A percentile compares a stretch with the other conserved stretches of the same genome.
Conservation (phyloP, 1,284 basidiomycete species). For the Pyrrhoderma noxium region DNA sequence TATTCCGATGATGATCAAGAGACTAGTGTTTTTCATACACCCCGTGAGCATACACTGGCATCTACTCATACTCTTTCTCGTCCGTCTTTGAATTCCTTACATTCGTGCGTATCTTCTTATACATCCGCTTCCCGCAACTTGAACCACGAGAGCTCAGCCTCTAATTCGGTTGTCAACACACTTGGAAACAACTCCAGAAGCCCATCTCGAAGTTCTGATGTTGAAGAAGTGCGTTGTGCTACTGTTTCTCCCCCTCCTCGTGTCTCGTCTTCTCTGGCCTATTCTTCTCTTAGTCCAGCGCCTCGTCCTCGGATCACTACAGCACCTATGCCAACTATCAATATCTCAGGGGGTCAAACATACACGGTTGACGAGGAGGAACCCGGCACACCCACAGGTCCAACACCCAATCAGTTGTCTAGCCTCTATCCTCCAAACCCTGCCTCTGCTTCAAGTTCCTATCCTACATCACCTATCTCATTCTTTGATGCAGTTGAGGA, state of each 20-base stretch:
- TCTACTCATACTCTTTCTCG: constrained; percentile 25
- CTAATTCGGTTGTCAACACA: constrained; percentile 15
- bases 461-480: constrained; percentile 50
- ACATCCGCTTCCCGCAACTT: constrained; percentile 37
- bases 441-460: constrained; percentile 32
- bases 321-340: constrained; percentile 5
- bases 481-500: constrained; percentile 70
- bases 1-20: constrained; percentile 24
- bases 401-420: no score
- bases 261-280: constrained; percentile 31
- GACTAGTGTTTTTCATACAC: constrained; percentile 25
- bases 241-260: constrained; percentile 49
- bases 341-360: background rate
- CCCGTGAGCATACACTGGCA: constrained; percentile 12
- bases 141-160: constrained; percentile 15
- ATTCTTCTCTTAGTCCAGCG: constrained; percentile 20
- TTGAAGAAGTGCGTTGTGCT: constrained; percentile 35
- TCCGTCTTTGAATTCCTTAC: constrained; percentile 30
- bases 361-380: constrained; percentile 3
- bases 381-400: constrained; percentile 4
- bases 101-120: constrained; percentile 50
- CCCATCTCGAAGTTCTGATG: constrained; percentile 41
- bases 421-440: background rate
- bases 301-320: constrained; percentile 16
- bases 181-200: constrained; percentile 34